phyloP scores from a whole-genome alignment of 768 basidiomycete genomes.

The Termitomyces sp. region DNA sequence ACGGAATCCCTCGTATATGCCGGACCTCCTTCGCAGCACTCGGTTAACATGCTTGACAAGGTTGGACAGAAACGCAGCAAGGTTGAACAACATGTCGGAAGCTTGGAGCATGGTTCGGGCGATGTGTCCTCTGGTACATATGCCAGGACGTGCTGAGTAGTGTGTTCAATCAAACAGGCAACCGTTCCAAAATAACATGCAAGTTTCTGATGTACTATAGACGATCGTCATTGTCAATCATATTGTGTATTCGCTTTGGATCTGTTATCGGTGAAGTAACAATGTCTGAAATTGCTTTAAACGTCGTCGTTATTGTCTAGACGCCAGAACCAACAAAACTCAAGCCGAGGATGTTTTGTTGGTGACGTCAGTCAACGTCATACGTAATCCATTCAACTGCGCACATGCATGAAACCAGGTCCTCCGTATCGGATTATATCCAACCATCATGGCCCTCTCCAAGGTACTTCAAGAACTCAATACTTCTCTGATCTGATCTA shows the following conservation, averaged over 20 bases:
- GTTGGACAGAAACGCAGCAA: constrained; percentile 18
- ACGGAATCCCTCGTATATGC: constrained; percentile 49
- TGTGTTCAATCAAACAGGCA: constrained; percentile 22
- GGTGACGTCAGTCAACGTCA: neutral
- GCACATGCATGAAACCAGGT: no score
- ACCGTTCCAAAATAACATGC: neutral
- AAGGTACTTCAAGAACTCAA: constrained; percentile 30
- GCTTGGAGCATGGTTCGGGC: constrained; percentile 42
- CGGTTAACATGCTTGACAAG: constrained; percentile 35
- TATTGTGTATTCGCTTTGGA: neutral
- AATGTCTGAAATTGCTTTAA: no score
- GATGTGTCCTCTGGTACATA: constrained; percentile 54
- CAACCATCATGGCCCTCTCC: constrained; percentile 49
- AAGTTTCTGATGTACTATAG: neutral
- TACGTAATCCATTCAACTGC: no score
- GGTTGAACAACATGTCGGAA: constrained; percentile 34
- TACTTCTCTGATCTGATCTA: neutral
- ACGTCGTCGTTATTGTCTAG: no score
- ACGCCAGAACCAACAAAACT: no score
- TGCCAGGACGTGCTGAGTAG: constrained; percentile 46
- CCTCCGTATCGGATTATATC: neutral
- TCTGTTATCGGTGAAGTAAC: no score
- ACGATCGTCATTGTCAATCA: neutral
- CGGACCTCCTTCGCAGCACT: constrained; percentile 47
- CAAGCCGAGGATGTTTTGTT: no score